Base-by-base conservation (phyloP, 306 rosid species). In the Spatholobus suberectus region DNA sequence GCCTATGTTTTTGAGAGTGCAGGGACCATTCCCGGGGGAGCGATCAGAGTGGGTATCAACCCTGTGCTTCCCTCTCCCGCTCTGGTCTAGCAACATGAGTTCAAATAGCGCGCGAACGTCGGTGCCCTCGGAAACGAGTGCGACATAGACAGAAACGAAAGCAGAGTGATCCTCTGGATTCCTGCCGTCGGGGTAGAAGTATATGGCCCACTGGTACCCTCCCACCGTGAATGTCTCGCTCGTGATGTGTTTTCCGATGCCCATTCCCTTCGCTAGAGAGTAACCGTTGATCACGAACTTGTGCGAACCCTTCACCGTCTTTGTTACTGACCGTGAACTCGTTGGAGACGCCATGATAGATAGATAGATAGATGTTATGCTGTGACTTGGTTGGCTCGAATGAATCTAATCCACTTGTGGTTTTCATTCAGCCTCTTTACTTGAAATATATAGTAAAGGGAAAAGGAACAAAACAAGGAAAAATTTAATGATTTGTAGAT, bases 161-260 rank as follows among this genome's bases (percentile, higher is more conserved):
- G 92, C 87, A 12, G 97, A 91, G 57, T 93, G 91, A 13, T 96
- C 98, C 82, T 92, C 96, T 0, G 94, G 98, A 67, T 92, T 86
- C 74, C 90, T 93, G 0, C 98, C 98, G 35, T 95, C 98, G 1
- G 98, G 99, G 77, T 92, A 95, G 77, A 95, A 95, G 82, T 93
- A 93, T 8, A 96, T 90, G 2, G 97, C 98, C 99, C 99, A 96
- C 80, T 93, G 92, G 73, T 70, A 90, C 4, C 96, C 99, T 14
- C 99, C 99, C 6, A 93, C 97, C 20, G 82, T 85, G 84, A 96
- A 96, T 8, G 88, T 90, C 55, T 92, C 96, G 82, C 99, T 96
- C 2, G 93, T 93, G 17, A 96, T 90, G 89, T 90, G 96, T 76
- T 92, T 93, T 4, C 98, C 98, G 0, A 90, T 90, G 7, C 97